Base-by-base conservation (phyloP, 768 basidiomycete genomes). In the Lanmaoa pseudosensibilis region DNA sequence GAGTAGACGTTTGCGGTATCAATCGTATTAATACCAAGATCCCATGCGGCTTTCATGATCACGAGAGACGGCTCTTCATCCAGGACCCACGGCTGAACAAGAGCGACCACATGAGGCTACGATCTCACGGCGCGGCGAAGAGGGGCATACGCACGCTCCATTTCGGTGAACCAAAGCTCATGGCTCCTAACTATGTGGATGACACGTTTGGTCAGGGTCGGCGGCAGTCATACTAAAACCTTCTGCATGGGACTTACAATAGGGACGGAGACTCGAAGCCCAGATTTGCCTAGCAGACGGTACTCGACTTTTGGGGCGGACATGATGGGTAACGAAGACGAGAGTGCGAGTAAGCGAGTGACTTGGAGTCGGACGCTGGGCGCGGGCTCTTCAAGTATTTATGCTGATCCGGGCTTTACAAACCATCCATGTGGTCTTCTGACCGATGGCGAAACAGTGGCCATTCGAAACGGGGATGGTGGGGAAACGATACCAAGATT, bases 1-100 rank as follows among this genome's bases (percentile, higher is more conserved):
- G 44, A 46, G 12, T 46, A 30, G n/a, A 46, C 30, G 37, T 75
- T 72, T 36, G 74, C 69, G 2, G 75, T 74, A 56, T 77, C 76
- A 33, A 72, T 70, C 6, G 71, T 75, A 50, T 67, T 74, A 51
- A 77, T 69, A 5, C 77, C 77, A 32, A 64, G 55, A n/a, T 76
- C 71, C 64, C 67, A 77, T 3, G 77, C 75, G 23, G 64, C 63
- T 59, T 76, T 74, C 56, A 77, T 55, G 58, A 76, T 68, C 51
- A 62, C 55, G 19, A 71, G 52, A 2, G 69, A 66, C 30, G 73
- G 52, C 5, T 65, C 65, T 50, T 67, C 67, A 2, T 60, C 63
- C 9, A 68, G 56, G 38, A 69, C 62, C 64, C 70, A 73, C 6
- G 64, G 21, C 62, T 68, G 41, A 44, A 30, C 37, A 5, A 16